phyloP scores from a whole-genome alignment of 768 basidiomycete species.

The Psilocybe tampanensis region DNA sequence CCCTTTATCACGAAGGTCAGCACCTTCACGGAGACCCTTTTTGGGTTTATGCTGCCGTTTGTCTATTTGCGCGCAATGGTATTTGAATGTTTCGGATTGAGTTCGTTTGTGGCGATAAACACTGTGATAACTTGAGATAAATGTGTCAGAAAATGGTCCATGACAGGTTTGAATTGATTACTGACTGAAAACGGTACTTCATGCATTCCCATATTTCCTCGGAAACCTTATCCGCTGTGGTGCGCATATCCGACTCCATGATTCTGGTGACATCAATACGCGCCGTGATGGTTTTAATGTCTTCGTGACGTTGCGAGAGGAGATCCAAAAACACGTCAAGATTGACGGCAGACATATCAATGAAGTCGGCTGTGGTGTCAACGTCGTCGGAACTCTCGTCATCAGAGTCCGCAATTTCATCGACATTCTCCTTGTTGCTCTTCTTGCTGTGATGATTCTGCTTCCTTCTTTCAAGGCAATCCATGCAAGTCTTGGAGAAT shows the following conservation, averaged over 20 bases:
- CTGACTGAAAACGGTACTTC: background rate
- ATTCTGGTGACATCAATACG: background rate
- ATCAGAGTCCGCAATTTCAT: too few species aligned
- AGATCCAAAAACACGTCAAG: too few species aligned
- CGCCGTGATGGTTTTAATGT: too few species aligned
- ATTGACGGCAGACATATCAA: too few species aligned
- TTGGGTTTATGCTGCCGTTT: constrained; percentile 20
- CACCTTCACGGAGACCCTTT: constrained; percentile 14
- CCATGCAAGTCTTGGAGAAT: too few species aligned
- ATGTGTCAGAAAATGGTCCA: background rate
- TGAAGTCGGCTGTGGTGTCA: too few species aligned
- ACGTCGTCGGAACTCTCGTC: too few species aligned
- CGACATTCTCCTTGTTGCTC: too few species aligned
- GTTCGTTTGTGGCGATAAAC: constrained; percentile 1
- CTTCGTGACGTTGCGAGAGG: too few species aligned
- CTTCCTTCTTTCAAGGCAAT: too few species aligned
- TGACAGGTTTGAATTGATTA: background rate
- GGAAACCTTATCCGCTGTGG: background rate
- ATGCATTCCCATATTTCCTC: background rate
- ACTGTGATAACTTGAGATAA: constrained; percentile 10
- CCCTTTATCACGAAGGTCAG: constrained; percentile 25
- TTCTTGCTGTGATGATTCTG: too few species aligned
- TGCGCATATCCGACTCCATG: background rate
- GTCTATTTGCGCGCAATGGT: constrained; percentile 16
- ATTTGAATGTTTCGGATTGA: constrained; percentile 9